Conservation (phyloP, 441 rosid genomes). For the Populus hybrid region DNA sequence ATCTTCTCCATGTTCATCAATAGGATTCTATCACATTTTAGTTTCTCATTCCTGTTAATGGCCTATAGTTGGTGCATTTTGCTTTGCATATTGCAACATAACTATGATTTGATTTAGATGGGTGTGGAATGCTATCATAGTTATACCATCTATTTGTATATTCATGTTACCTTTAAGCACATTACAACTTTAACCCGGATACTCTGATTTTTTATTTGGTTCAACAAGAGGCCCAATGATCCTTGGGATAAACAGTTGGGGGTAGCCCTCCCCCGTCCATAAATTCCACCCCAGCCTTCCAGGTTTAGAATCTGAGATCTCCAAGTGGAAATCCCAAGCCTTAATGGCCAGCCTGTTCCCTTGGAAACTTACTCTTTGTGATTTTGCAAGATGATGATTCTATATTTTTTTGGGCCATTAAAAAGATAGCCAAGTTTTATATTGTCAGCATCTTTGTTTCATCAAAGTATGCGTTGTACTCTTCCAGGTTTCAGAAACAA, state of each 20-base stretch:
- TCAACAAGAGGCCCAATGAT: too few species aligned
- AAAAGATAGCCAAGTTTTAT: not conserved
- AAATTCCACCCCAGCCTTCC: too few species aligned
- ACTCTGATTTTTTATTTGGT: too few species aligned
- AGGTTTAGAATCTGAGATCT: too few species aligned
- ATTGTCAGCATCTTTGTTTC: conserved; percentile 12
- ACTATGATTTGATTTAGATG: not conserved
- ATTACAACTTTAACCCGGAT: not conserved
- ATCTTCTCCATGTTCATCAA: not conserved
- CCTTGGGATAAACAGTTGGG: too few species aligned
- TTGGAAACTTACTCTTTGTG: not conserved
- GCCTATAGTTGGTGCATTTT: not conserved
- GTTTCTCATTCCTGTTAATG: not conserved
- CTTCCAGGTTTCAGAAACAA: conserved; percentile 86
- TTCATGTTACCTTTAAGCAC: not conserved
- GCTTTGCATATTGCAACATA: not conserved
- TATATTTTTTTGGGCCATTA: not conserved
- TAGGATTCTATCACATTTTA: not conserved
- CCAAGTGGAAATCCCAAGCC: not conserved
- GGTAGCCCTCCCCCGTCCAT: too few species aligned
- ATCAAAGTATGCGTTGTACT: conserved; percentile 5
- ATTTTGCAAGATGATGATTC: not conserved
- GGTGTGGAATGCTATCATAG: not conserved
- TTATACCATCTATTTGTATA: not conserved
- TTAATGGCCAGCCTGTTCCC: not conserved